Conservation (phyloP, 2,329 filamentous ascomycete genomes). For the Paraphoma sp. region DNA sequence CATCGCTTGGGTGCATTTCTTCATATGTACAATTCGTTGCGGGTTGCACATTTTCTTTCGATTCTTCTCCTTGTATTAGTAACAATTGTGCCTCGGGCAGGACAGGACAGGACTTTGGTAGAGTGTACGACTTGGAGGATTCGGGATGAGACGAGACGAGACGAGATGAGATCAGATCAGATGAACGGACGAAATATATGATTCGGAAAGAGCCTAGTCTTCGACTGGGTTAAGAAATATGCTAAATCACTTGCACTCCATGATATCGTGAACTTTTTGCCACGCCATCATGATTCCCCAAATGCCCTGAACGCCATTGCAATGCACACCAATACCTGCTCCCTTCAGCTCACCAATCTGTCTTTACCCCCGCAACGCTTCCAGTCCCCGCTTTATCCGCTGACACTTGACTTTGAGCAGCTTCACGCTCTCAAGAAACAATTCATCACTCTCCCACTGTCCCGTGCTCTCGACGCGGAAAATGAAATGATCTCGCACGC, state of each 20-base stretch:
- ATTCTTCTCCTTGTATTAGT: conserved; percentile 3
- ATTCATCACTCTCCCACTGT: conserved; percentile 90
- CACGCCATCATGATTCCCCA: conserved; percentile 10
- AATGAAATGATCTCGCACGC: conserved; percentile 94
- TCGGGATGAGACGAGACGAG: not conserved
- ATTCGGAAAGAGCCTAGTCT: not conserved
- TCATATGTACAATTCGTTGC: not conserved
- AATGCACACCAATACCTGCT: conserved; percentile 17
- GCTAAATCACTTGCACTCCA: conserved; percentile 7
- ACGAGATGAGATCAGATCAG: not conserved
- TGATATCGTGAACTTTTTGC: conserved; percentile 33
- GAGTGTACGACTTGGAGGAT: too few relatives aligned
- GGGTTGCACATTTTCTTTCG: not conserved
- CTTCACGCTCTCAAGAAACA: conserved; percentile 90
- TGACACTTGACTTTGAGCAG: conserved; percentile 85
- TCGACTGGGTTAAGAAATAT: not conserved
- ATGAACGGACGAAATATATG: not conserved
- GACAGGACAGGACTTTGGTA: not conserved
- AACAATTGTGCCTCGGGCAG: not conserved
- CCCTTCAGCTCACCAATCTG: not conserved
- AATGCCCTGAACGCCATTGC: conserved; percentile 31
- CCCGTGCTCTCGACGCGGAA: conserved; percentile 94
- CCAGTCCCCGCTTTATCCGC: conserved; percentile 73
- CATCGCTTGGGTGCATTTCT: not conserved
- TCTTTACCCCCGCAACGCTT: conserved; percentile 45